Evolutionary conservation across 2,329 filamentous ascomycete species (phyloP).

Genomic region (Fusarium sp.): DNA sequence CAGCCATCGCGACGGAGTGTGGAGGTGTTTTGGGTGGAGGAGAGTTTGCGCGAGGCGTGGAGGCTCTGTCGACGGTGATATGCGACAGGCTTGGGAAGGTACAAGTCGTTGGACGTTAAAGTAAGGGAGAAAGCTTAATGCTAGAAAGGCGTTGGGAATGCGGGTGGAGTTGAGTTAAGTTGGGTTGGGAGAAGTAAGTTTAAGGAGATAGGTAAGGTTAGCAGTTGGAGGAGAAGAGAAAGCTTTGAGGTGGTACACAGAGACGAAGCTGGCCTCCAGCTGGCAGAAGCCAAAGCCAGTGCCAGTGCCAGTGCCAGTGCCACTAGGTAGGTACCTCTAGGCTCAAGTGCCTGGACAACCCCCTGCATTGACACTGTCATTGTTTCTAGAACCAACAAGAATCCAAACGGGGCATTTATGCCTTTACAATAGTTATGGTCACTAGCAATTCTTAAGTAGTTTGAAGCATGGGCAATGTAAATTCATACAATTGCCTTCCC

Average conservation of each 20-base stretch:
- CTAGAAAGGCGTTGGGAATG: constrained; percentile 17
- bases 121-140: constrained; percentile 16
- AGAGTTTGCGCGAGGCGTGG: constrained; percentile 44
- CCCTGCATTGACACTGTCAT: constrained; percentile 45
- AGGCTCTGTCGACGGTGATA: constrained; percentile 31
- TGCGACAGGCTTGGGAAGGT: constrained; percentile 38
- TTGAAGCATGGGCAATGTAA: not conserved
- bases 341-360: constrained; percentile 33
- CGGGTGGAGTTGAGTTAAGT: constrained; percentile 17
- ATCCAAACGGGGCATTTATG: constrained; percentile 29
- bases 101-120: constrained; percentile 12
- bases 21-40: constrained; percentile 28
- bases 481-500: not conserved
- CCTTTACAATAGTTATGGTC: not conserved
- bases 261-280: constrained; percentile 33
- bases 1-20: constrained; percentile 65
- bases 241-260: constrained; percentile 35
- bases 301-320: constrained; percentile 3
- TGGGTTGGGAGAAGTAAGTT: constrained; percentile 14
- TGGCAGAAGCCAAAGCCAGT: not conserved
- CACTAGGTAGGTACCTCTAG: not conserved
- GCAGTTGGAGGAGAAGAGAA: constrained; percentile 18
- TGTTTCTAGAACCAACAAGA: constrained; percentile 51
- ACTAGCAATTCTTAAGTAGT: not conserved
- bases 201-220: constrained; percentile 6